Evolutionary conservation across 2,329 filamentous ascomycete genomes (phyloP), one percentile per base, ranked within the genome.

Genomic region (Aureobasidium melanogenum): DNA sequence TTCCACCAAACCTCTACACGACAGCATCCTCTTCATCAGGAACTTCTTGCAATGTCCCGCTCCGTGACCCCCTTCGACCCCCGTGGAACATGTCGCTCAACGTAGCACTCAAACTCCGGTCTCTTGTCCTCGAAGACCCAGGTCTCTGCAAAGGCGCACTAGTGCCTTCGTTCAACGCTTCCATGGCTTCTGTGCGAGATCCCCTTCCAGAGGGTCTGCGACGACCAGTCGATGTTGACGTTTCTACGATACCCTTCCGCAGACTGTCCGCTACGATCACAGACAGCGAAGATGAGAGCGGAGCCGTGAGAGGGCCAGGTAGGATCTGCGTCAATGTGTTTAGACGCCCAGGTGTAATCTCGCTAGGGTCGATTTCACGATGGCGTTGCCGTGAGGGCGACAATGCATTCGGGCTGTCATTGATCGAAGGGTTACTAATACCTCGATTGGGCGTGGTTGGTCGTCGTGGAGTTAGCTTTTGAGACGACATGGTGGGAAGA

Each of bases 241-340:
- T 63, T 14, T 71, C 54, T 19, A 57, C 69, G 19, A 82, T 76
- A 15, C 82, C 81, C 17, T 82, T 80, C n/a, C 84, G 79, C 28
- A 87, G 75, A 24, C 84, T 80, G 64, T 88, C 85, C 9, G 84
- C 85, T 6, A 88, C 83, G 51, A 88, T 81, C 1, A 82, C 85
- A 15, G 79, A 83, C 17, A 88, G 75, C 0, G 81, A 81, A 1
- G 79, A 81, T 2, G 81, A 84, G 1, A 88, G 75, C 0, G 86
- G 84, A 32, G 81, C 81, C 1, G 85, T 78, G 5, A 88, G 73
- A 6, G 83, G 81, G 0, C 82, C 82, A 4, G 81, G 81, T 4
- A 83, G 77, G 39, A 88, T 81, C 2, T 77, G 79, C 3, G 77
- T 77, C 19, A 83, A 76, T 19, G 43, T 64, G 36, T 47, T 39